Base-by-base conservation (phyloP, 371 early-diverging fungal genomes). In the Conidiobolus coronatus region DNA sequence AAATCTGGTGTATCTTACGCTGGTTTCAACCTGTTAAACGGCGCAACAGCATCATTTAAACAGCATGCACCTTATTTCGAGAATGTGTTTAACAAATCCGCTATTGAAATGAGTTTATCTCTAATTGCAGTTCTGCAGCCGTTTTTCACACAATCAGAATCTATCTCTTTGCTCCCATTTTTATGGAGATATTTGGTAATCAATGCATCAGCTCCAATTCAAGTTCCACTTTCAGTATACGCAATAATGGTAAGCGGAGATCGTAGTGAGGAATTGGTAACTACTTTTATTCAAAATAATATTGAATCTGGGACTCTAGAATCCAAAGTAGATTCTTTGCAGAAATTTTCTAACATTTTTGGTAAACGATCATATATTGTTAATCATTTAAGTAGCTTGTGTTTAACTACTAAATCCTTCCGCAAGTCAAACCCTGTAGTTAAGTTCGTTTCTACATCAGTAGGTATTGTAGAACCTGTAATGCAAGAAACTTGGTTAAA, bases 401-500 rank as follows among this genome's bases (percentile, higher is more conserved):
- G 68, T 24, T 55, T 61, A 0, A 60, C 55, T 5, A 57, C 61
- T 20, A 63, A 73, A 8, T 74, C 72, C 1, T 75, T 77, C 42
- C 70, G 72, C 2, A 60, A 60, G 4, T 62, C 62, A 38, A 64
- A 64, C 2, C 59, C 70, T 17, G 64, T 67, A 6, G 64, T 73
- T 0, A 66, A 74, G 0, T 77, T 71, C 53, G 70, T 73, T 0
- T 63, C 67, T 1, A 64, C 75, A 0, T 74, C 74, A 33, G 52
- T 77, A 1, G 77, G 77, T 2, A 70, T 63, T 49, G 67, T 63
- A 34, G 68, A 66, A 8, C 70, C 69, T 38, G 67, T 71, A 0
- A 54, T 71, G 55, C 71, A 75, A 19, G 74, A 73, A 20, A 70
- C 73, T 7, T 71, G 71, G 69, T 62, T 68, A 58, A 58, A 65